These are phyloP conservation scores for Pichia sp. DNA, from an alignment of 1,139 yeast genomes.

Conservation along the genomic window DNA sequence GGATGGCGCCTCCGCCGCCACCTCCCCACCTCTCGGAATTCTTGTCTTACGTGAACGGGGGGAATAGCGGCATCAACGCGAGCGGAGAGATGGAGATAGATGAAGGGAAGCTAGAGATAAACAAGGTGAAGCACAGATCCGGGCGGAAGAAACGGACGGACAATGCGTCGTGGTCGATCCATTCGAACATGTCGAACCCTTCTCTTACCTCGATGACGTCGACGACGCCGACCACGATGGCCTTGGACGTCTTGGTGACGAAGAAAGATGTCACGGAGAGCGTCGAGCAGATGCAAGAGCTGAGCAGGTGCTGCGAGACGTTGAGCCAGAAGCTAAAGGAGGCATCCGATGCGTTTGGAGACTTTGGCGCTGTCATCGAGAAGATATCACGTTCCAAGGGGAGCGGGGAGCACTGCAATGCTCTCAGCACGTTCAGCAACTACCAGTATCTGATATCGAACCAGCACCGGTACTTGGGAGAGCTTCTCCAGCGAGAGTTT, in stretches of 20 bases:
- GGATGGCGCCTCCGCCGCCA: slow-evolving; percentile 30
- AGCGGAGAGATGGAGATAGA: slow-evolving; percentile 1
- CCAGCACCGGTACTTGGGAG: slow-evolving; percentile 68
- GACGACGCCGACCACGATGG: slow-evolving; percentile 46
- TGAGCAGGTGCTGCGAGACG: slow-evolving; percentile 24
- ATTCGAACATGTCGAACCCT: slow-evolving; percentile 2
- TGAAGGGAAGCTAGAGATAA: background rate
- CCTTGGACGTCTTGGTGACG: slow-evolving; percentile 56
- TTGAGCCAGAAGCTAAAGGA: slow-evolving; percentile 5
- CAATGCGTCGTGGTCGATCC: slow-evolving; percentile 4
- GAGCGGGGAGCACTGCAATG: slow-evolving; percentile 57
- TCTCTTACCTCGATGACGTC: slow-evolving; percentile 30
- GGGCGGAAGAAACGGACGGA: slow-evolving; percentile 1
- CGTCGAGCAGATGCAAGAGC: slow-evolving; percentile 41
- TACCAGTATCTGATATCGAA: slow-evolving; percentile 72
- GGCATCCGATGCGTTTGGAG: slow-evolving; percentile 61
- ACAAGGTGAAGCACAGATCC: background rate
- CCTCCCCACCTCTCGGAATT: slow-evolving; percentile 54
- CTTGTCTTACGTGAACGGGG: slow-evolving; percentile 41
- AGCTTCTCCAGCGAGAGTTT: slow-evolving; percentile 49
- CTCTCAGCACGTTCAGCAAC: slow-evolving; percentile 70
- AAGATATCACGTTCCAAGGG: slow-evolving; percentile 67
- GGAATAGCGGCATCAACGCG: background rate
- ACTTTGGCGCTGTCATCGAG: slow-evolving; percentile 70
- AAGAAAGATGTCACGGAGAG: slow-evolving; percentile 53